Base-by-base conservation (phyloP, 2,329 filamentous ascomycete species). In the Trichoderma atrobrunneum region DNA sequence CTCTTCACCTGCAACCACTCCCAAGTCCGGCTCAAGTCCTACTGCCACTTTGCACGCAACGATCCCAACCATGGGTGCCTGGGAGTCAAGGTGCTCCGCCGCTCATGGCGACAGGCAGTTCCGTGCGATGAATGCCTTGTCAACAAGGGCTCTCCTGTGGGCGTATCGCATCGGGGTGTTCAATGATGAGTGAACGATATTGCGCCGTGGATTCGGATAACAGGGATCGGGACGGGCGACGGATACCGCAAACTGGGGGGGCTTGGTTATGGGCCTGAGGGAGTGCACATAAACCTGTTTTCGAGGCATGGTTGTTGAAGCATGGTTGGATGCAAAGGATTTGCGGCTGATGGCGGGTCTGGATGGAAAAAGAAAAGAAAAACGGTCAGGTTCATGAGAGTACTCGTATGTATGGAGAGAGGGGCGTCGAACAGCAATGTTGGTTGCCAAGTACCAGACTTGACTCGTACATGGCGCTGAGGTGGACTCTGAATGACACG, bases 41-140 rank as follows among this genome's bases (percentile, higher is more conserved):
- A 93, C 80, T 95, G 92, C 80, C 92, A 94, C 81, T 90, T 89
- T 75, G 91, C 92, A 7, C 90, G 92, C 72, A 93, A 92, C 78
- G 90, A 93, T 76, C 88, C 88, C 1, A 85, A 87, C 73, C 91
- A 94, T 78, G 85, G 89, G 76, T 94, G 92, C 80, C 88, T 88
- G 74, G 86, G 89, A 12, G 88, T 93, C 70, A 91, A 92, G 82
- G 88, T 88, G 51, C 85, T 92, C 73, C 86, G 89, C 28, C 83
- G 89, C 74, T 88, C 88, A 78, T 89, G 87, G 84, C 84, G 85
- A 34, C 89, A 90, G 77, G 81, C 79, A 5, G 83, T 86, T 14
- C 81, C 85, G 18, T 91, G 90, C 77, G 81, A 87, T 69, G 75
- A 79, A 28, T 90, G 88, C 74, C 75, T 78, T 7, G 76, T 70